Base-by-base conservation (phyloP, 1,139 yeast genomes). In the Scheffersomyces segobiensis region DNA sequence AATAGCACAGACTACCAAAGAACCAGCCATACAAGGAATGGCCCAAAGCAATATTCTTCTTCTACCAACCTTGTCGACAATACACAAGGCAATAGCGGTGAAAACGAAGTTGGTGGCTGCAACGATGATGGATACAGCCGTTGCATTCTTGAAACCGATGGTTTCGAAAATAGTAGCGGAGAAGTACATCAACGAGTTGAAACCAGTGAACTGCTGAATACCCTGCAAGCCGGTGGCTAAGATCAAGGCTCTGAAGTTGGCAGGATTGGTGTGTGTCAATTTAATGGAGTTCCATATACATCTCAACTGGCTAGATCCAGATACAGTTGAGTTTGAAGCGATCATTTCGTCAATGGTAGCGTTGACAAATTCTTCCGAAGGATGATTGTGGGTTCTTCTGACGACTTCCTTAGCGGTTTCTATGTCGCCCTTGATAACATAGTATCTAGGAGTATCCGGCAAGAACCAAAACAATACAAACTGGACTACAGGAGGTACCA, bases 361-460 rank as follows among this genome's bases (percentile, higher is more conserved):
- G 52, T 85, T 83, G 56, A 89, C 84, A 57, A 83, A 75, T 8
- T 80, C 86, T 39, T 83, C 84, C 12, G 88, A 76, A 1, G 91
- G 86, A 62, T 81, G 79, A 50, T 74, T 72, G 68, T 89, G 87
- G 56, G 87, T 86, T 71, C 76, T 85, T 50, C 79, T 76, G 58
- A 93, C 74, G 3, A 93, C 96, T 18, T 74, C 71, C 56, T 83
- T 82, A 26, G 98, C 98, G 63, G 78, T 80, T 3, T 85, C 91
- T 48, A 80, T 64, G 56, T 85, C 79, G 56, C 91, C 89, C 61
- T 85, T 83, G 80, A 89, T 86, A 55, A 93, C 87, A 66, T 93
- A 87, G 74, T 77, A 95, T 71, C 99, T 84, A 57, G 99, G 98
- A 17, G 98, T 93, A 70, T 95, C 99, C 8, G 99, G 98, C 72